Base-by-base conservation (phyloP, 129 eudicot species). In the Deinandra increscens region DNA sequence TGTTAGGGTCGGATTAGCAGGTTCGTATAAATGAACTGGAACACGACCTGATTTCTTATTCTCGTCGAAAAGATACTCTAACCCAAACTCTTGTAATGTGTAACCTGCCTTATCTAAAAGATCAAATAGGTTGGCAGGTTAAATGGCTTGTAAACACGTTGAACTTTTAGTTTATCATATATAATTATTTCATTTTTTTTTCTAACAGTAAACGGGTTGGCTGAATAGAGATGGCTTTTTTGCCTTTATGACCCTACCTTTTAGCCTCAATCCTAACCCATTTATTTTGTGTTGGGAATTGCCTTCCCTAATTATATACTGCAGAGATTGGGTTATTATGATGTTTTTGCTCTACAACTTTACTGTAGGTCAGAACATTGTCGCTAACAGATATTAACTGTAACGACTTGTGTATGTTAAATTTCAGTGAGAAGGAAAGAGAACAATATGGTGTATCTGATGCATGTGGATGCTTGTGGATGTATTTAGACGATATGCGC, bases 381-480 rank as follows among this genome's bases (percentile, higher is more conserved):
- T 10, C 19, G 42, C 5, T 14, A 6, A 62, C 44, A 29, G 48
- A 50, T 49, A 22, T 60, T 39, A 60, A 60, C 13, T 17, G 9
- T 55, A 8, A 67, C n/a, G 54, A 8, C 12, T 72, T 71, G 46
- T 20, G 36, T n/a, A 42, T 67, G 29, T 44, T 59, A 31, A 38
- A 23, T 50, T 78, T 73, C 87, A 94, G 99, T 79, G 99, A 94
- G 81, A 87, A 84, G 71, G 99, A 94, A 84, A 87, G 99, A 82
- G 81, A 87, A 74, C 96, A 94, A 74, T 83, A 72, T 67, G 88
- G 87, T 23, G 77, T 94, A 34, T 81, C 72, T 70, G 96, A 89
- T 17, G 64, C 86, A 9, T 89, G 96, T 64, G 97, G 91, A 69
- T 90, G 99, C 84, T 56, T 94, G 84, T 94, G 99, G 97, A 77